Evolutionary conservation across 345 rosid genomes (phyloP).

Genomic region (Boechera divaricarpa): DNA sequence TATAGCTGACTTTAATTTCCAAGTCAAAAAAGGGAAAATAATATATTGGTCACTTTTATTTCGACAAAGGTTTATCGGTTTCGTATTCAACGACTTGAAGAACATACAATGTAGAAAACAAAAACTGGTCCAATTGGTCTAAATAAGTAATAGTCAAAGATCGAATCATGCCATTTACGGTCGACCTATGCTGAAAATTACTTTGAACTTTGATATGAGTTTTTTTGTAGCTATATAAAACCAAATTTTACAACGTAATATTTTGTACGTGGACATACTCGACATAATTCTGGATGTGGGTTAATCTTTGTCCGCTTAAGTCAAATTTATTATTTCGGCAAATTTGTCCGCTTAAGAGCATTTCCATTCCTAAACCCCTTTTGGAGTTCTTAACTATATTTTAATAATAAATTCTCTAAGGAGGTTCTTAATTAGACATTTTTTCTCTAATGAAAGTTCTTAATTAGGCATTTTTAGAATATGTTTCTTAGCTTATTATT

Average conservation of each 20-base stretch:
- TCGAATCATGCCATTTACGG: neutral
- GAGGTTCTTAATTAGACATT: too few species aligned
- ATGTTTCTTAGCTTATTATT: too few species aligned
- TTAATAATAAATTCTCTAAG: too few species aligned
- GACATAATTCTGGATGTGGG: too few species aligned
- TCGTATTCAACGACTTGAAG: slow-evolving; percentile 11
- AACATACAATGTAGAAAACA: slow-evolving; percentile 1
- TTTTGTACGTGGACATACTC: too few species aligned
- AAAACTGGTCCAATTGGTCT: neutral
- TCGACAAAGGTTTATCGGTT: slow-evolving; percentile 10
- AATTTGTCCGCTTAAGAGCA: too few species aligned
- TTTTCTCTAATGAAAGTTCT: too few species aligned
- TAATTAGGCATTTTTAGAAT: too few species aligned
- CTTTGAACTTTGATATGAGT: neutral
- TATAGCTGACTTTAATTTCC: slow-evolving; percentile 19
- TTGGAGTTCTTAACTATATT: too few species aligned
- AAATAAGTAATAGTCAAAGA: neutral
- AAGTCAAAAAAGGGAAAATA: slow-evolving; percentile 7
- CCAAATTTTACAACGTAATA: neutral
- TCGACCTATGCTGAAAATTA: neutral
- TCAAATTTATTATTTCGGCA: neutral
- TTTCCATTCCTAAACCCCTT: too few species aligned
- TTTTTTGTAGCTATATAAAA: too few species aligned
- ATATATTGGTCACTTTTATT: neutral
- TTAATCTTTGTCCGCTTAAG: too few species aligned